These are phyloP conservation scores for Graphilbum fragrans DNA, from an alignment of 2,329 filamentous ascomycete species.

Conservation along the genomic window DNA sequence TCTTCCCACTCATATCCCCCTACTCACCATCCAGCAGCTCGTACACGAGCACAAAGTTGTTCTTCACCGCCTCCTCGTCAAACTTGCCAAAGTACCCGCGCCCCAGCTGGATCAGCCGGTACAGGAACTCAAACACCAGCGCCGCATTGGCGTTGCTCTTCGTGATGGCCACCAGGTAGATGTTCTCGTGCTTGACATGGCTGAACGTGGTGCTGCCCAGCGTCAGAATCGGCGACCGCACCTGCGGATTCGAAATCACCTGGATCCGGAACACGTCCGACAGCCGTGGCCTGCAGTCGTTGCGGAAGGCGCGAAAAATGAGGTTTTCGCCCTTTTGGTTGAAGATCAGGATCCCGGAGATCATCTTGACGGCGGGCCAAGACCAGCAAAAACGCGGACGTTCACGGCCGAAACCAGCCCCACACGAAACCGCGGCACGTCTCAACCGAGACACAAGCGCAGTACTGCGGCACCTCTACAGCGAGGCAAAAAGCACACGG, in stretches of 20 bases:
- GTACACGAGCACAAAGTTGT: constrained; percentile 98
- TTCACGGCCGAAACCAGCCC: neutral
- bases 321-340: constrained; percentile 99
- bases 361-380: constrained; percentile 48
- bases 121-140: constrained; percentile 94
- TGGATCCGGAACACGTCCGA: constrained; percentile 99
- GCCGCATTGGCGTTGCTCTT: constrained; percentile 99
- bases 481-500: too few species aligned
- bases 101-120: constrained; percentile 78
- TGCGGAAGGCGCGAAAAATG: constrained; percentile 97
- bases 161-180: constrained; percentile 92
- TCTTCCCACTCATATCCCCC: neutral
- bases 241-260: constrained; percentile 95
- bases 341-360: constrained; percentile 95
- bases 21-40: constrained; percentile 78
- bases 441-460: too few species aligned
- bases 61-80: constrained; percentile 98
- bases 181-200: constrained; percentile 99
- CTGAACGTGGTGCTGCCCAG: constrained; percentile 97
- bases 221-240: constrained; percentile 93
- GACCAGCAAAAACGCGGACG: neutral
- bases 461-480: too few species aligned
- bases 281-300: constrained; percentile 92
- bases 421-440: too few species aligned
- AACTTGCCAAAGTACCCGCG: constrained; percentile 98